Evolutionary conservation across 2,329 filamentous ascomycete species (phyloP).

Genomic region (Penicillium brasilianum): DNA sequence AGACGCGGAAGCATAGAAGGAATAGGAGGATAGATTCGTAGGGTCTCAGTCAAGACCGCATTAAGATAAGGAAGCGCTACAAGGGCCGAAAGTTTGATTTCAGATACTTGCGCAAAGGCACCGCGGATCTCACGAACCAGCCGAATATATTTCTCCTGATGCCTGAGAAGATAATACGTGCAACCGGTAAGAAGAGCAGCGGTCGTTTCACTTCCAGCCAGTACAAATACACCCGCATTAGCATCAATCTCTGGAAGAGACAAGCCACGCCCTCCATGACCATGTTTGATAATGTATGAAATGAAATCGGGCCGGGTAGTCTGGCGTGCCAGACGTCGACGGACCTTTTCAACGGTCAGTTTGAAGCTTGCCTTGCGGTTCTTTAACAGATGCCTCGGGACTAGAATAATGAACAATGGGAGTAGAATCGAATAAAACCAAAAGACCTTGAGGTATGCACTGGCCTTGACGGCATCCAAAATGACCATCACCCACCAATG

Average conservation of each 20-base stretch:
- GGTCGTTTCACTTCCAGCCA: conserved; percentile 35
- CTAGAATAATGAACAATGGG: neutral
- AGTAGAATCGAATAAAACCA: neutral
- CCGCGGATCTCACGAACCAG: neutral
- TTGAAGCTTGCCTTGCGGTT: neutral
- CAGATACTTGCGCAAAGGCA: neutral
- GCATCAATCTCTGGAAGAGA: conserved; percentile 30
- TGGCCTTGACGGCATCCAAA: neutral
- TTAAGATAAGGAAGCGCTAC: conserved; percentile 1
- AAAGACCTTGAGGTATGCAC: neutral
- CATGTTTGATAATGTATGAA: conserved; percentile 16
- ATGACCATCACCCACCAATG: neutral
- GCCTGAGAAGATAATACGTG: conserved; percentile 18
- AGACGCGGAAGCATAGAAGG: conserved; percentile 3
- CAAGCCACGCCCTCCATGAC: conserved; percentile 23
- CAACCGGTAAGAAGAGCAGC: conserved; percentile 28
- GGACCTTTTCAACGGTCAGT: neutral
- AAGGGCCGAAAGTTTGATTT: neutral
- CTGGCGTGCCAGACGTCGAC: neutral
- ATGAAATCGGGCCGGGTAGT: neutral
- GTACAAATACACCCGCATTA: conserved; percentile 31
- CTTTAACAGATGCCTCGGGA: neutral
- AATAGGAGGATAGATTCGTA: neutral
- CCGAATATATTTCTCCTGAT: neutral
- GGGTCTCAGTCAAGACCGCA: neutral